Conservation (phyloP, 2,329 filamentous ascomycete genomes). For the Monosporascus sp. region DNA sequence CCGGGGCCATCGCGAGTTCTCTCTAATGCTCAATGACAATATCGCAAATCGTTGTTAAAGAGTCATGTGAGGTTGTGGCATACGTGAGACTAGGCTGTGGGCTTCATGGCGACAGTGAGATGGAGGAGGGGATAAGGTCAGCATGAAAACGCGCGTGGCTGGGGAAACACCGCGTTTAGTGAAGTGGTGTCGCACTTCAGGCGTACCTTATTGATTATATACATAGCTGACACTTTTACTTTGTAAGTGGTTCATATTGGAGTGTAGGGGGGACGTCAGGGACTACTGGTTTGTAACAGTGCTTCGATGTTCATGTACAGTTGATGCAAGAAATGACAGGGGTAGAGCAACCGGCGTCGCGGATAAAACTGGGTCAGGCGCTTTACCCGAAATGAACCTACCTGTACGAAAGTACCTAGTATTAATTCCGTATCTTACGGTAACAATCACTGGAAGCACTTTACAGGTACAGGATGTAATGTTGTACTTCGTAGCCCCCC, state of each 20-base stretch:
- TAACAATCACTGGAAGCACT: too few species aligned
- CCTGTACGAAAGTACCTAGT: too few species aligned
- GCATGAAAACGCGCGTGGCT: background rate
- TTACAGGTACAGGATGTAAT: background rate
- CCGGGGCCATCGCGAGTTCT: constrained; percentile 21
- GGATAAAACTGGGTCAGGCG: background rate
- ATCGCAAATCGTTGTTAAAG: background rate
- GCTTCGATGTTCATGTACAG: too few species aligned
- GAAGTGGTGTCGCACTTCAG: too few species aligned
- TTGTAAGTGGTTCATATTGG: background rate
- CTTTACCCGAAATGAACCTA: too few species aligned
- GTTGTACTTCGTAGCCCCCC: background rate
- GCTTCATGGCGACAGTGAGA: background rate
- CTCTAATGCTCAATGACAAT: background rate
- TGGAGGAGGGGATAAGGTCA: background rate
- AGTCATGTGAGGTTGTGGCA: background rate
- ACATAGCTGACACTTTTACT: too few species aligned
- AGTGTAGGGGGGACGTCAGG: background rate
- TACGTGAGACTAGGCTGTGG: background rate
- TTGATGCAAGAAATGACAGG: background rate
- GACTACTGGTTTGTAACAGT: too few species aligned
- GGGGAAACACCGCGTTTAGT: background rate
- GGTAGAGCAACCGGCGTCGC: background rate
- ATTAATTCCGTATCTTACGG: too few species aligned
- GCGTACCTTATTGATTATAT: too few species aligned